phyloP scores from a whole-genome alignment of 1,284 basidiomycete species.

The Ganoderma meredithae region DNA sequence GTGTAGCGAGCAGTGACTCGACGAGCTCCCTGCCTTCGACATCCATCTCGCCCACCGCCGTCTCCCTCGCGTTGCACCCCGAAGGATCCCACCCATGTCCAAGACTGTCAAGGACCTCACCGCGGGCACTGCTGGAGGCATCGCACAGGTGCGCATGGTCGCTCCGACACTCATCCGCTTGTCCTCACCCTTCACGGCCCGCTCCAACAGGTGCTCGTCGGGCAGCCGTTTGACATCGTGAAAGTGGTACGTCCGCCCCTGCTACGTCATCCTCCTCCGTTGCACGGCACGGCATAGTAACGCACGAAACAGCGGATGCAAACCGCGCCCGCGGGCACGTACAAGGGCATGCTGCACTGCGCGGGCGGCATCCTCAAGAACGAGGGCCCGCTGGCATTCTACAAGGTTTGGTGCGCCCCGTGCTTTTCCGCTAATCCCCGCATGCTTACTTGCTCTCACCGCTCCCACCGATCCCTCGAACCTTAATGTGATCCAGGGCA shows the following conservation, averaged over 20 bases:
- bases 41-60: slow-evolving; percentile 14
- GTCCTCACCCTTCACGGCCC: slow-evolving; percentile 15
- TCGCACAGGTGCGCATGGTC: slow-evolving; percentile 73
- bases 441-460: slow-evolving; percentile 6
- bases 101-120: slow-evolving; percentile 80
- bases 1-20: slow-evolving; percentile 25
- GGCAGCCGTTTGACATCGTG: slow-evolving; percentile 97
- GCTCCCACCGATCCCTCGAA: background rate
- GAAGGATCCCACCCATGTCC: slow-evolving; percentile 45
- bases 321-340: slow-evolving; percentile 91
- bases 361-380: slow-evolving; percentile 88
- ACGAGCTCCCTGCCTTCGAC: slow-evolving; percentile 21
- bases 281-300: slow-evolving; percentile 4
- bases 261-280: background rate
- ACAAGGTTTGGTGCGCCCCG: slow-evolving; percentile 72
- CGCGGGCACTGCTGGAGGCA: slow-evolving; percentile 87
- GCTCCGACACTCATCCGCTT: background rate
- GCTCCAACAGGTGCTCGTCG: slow-evolving; percentile 76
- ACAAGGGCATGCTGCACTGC: slow-evolving; percentile 89
- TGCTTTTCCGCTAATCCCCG: slow-evolving; percentile 10
- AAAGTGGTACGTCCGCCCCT: slow-evolving; percentile 75
- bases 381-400: slow-evolving; percentile 94
- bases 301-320: slow-evolving; percentile 78
- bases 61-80: slow-evolving; percentile 1
- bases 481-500: slow-evolving; percentile 66